These are phyloP conservation scores for Salix purpurea DNA, from an alignment of 345 rosid genomes.

Conservation along the genomic window DNA sequence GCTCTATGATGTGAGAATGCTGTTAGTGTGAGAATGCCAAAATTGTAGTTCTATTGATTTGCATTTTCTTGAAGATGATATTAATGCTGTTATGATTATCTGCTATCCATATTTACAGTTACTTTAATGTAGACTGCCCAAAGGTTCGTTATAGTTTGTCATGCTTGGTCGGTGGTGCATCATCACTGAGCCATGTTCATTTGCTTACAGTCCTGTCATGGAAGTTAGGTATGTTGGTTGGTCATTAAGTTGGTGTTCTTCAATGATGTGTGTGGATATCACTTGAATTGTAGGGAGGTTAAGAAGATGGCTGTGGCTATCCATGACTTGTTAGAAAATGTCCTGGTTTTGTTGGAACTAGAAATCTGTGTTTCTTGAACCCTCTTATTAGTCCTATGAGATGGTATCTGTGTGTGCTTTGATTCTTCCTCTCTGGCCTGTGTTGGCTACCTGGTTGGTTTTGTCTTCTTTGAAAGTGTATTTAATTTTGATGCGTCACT, in stretches of 20 bases:
- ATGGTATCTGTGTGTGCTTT: not conserved
- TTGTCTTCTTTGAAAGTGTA: not conserved
- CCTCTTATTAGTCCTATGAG: not conserved
- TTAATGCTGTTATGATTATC: not conserved
- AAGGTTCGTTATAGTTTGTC: not conserved
- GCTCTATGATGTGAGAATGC: not conserved
- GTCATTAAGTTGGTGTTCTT: not conserved
- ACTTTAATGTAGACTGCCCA: not conserved
- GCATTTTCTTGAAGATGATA: not conserved
- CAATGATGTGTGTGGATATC: not conserved
- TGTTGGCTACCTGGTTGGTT: not conserved
- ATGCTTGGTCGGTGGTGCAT: not conserved
- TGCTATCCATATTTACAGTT: not conserved
- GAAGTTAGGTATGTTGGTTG: not conserved
- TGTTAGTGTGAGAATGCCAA: too few species aligned
- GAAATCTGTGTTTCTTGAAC: not conserved
- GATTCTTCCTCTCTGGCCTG: not conserved
- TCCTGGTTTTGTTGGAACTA: not conserved
- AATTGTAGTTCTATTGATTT: not conserved
- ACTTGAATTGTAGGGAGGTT: not conserved
- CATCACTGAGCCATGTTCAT: not conserved
- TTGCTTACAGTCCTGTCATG: not conserved
- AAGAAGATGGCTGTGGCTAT: too few species aligned
- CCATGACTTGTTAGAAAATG: not conserved
- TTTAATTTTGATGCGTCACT: not conserved